Percentiles rank a stretch among this genome's conserved stretches.
phyloP scores from a whole-genome alignment of 495 filamentous ascomycete species.

The Hypomontagnella monticulosa region DNA sequence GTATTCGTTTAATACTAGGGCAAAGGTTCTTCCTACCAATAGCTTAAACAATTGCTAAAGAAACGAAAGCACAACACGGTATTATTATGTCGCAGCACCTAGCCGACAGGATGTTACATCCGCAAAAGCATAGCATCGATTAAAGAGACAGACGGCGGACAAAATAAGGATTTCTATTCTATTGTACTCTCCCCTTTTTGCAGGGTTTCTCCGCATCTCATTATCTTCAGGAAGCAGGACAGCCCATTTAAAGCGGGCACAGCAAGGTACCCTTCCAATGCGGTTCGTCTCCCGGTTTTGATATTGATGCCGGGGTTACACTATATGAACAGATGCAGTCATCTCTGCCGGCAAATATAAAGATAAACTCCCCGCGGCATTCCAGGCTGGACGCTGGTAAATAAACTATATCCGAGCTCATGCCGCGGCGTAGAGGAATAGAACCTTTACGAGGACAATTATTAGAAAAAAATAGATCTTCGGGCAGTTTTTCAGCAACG shows the following conservation, averaged over 20 bases:
- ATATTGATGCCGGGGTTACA: conserved; percentile 13
- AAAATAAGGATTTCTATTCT: conserved; percentile 4
- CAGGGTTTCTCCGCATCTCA: conserved; percentile 37
- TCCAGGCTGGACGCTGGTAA: not conserved
- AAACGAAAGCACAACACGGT: too few species aligned
- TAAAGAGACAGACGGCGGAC: conserved; percentile 18
- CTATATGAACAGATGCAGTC: conserved; percentile 3
- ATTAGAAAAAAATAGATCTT: not conserved
- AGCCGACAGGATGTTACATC: conserved; percentile 15
- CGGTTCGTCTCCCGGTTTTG: not conserved
- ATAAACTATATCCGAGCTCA: not conserved
- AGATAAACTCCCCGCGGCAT: not conserved
- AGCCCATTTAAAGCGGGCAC: conserved; percentile 29
- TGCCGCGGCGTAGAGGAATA: not conserved
- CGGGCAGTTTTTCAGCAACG: not conserved
- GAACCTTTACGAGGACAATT: not conserved
- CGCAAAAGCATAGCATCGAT: conserved; percentile 5
- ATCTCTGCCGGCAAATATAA: conserved; percentile 32
- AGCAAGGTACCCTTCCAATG: conserved; percentile 13
- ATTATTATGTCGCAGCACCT: too few species aligned
- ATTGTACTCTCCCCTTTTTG: conserved; percentile 9
- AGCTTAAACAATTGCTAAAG: not conserved
- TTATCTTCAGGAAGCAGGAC: not conserved
- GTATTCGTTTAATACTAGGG: too few species aligned
- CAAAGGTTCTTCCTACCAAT: not conserved